These are phyloP conservation scores for Pleurotus sapidus DNA, from an alignment of 768 basidiomycete genomes.

Conservation along the genomic window DNA sequence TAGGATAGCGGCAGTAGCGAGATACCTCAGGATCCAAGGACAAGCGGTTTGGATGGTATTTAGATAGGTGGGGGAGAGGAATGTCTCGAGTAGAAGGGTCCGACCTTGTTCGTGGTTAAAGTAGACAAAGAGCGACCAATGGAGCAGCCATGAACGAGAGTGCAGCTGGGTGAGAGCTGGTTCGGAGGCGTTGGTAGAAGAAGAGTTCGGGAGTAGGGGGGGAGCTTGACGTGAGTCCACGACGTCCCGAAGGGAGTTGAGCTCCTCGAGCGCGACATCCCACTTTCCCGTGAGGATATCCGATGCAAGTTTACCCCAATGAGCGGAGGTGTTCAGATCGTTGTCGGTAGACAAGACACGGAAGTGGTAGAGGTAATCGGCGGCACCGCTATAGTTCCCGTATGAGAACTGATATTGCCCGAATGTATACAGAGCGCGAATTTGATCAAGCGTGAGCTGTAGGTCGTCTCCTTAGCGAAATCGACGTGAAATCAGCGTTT, in stretches of 20 bases:
- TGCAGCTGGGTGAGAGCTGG: conserved; percentile 82
- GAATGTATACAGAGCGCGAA: conserved; percentile 94
- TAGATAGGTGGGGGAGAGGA: conserved; percentile 94
- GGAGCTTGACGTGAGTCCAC: conserved; percentile 78
- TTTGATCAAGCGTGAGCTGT: conserved; percentile 93
- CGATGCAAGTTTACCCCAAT: conserved; percentile 98
- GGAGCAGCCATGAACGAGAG: conserved; percentile 93
- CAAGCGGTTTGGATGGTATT: conserved; percentile 97
- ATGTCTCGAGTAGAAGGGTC: conserved; percentile 90
- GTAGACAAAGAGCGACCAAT: conserved; percentile 98
- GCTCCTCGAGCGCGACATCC: conserved; percentile 93
- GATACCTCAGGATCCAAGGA: conserved; percentile 94
- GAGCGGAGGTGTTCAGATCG: conserved; percentile 92
- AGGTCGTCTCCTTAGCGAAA: conserved; percentile 5
- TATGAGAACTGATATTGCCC: conserved; percentile 99
- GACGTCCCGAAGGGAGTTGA: conserved; percentile 90
- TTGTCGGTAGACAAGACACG: conserved; percentile 93
- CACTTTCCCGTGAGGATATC: conserved; percentile 94
- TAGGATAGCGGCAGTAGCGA: conserved; percentile 90
- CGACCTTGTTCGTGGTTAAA: conserved; percentile 95
- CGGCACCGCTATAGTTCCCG: conserved; percentile 94
- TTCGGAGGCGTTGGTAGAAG: conserved; percentile 39
- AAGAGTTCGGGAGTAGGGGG: conserved; percentile 37
- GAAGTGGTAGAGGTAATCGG: conserved; percentile 98
- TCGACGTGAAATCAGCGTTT: neutral